Conservation (phyloP, 148 eudicot genomes). For the Camellia lanceoleosa region DNA sequence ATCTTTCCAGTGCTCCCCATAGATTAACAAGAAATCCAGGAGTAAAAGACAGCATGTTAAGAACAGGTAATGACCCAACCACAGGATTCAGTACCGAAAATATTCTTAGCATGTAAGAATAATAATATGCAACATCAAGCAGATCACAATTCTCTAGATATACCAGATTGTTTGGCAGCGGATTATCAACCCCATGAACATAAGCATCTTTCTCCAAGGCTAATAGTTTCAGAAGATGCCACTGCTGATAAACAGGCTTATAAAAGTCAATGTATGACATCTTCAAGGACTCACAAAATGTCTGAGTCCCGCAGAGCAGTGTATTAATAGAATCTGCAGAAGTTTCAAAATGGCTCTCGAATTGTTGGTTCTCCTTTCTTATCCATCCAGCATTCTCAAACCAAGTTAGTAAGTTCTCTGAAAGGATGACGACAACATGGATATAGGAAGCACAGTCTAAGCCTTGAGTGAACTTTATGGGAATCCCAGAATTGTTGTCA, state of each 20-base stretch:
- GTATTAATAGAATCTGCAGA: constrained; percentile 27
- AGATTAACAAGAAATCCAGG: constrained; percentile 81
- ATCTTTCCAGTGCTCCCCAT: constrained; percentile 67
- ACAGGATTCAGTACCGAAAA: constrained; percentile 58
- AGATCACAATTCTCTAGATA: constrained; percentile 36
- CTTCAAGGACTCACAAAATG: constrained; percentile 37
- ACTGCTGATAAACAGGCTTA: constrained; percentile 80
- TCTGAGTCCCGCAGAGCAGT: constrained; percentile 20
- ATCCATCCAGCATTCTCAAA: constrained; percentile 42
- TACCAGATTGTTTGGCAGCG: constrained; percentile 13
- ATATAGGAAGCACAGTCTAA: constrained; percentile 60
- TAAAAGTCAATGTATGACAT: constrained; percentile 60
- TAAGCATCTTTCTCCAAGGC: constrained; percentile 36
- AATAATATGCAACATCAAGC: constrained; percentile 63
- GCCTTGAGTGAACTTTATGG: constrained; percentile 50
- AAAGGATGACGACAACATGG: constrained; percentile 49
- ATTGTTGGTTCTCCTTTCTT: constrained; percentile 35
- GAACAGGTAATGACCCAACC: constrained; percentile 67
- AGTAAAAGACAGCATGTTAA: constrained; percentile 87
- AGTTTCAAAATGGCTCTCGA: constrained; percentile 28
- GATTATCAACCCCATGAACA: constrained; percentile 22
- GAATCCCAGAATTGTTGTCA: constrained; percentile 37
- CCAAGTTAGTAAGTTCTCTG: constrained; percentile 52
- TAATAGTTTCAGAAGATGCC: constrained; percentile 83
- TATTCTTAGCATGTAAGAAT: constrained; percentile 73